These are phyloP conservation scores for Avicennia marina DNA, from an alignment of 257 asterid genomes.

Conservation along the genomic window DNA sequence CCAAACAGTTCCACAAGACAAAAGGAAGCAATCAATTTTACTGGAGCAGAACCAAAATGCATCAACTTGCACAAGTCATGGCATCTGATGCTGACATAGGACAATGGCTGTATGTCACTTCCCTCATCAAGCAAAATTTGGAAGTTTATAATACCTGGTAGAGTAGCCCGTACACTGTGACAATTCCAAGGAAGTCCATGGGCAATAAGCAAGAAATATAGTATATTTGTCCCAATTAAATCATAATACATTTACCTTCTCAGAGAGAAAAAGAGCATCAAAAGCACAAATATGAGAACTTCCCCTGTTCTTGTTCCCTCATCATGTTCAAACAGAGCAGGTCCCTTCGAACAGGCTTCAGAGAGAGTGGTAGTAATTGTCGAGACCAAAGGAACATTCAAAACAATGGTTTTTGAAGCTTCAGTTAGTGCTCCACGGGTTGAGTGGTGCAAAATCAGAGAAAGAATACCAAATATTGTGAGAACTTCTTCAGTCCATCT, in stretches of 20 bases:
- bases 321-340: conserved; percentile 64
- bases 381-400: conserved; percentile 54
- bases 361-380: conserved; percentile 36
- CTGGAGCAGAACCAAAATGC: conserved; percentile 73
- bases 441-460: conserved; percentile 77
- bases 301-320: conserved; percentile 61
- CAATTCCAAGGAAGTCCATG: conserved; percentile 25
- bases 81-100: conserved; percentile 59
- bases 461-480: conserved; percentile 44
- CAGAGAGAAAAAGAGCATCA: conserved; percentile 60
- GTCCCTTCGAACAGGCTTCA: conserved; percentile 73
- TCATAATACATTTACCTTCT: conserved; percentile 50
- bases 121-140: conserved; percentile 40
- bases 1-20: conserved; percentile 67
- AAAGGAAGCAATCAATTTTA: conserved; percentile 62
- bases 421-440: conserved; percentile 51
- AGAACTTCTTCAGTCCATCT: conserved; percentile 62
- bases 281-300: conserved; percentile 54
- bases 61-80: conserved; percentile 74
- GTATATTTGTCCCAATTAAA: neutral
- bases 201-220: neutral
- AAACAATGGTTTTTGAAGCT: conserved; percentile 66
- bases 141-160: conserved; percentile 57
- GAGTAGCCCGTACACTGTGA: conserved; percentile 48
- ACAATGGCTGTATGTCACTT: conserved; percentile 26